These are phyloP conservation scores for Fusarium haematococcum DNA, from an alignment of 2,329 filamentous ascomycete species.

Conservation along the genomic window DNA sequence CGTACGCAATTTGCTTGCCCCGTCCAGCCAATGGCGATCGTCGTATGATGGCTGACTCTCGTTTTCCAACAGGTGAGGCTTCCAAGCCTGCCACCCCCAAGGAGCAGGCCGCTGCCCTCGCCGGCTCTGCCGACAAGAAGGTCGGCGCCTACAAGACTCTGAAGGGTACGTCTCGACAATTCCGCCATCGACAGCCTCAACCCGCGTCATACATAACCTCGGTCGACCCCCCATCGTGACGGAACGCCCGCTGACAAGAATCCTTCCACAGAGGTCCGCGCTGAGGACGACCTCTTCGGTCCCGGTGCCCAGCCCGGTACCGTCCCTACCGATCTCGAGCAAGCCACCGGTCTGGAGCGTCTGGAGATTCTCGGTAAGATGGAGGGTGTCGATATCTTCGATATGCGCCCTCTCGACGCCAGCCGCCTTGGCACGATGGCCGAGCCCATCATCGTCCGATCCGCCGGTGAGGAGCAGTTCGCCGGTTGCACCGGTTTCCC, in stretches of 20 bases:
- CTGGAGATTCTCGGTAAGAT: conserved; percentile 99
- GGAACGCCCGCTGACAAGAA: conserved; percentile 37
- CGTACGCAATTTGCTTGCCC: conserved; percentile 59
- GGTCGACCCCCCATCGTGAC: conserved; percentile 34
- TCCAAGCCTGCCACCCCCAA: conserved; percentile 51
- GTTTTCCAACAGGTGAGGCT: conserved; percentile 51
- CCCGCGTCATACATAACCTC: conserved; percentile 39
- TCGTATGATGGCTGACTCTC: conserved; percentile 50
- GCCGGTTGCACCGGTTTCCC: conserved; percentile 95
- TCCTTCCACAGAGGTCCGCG: conserved; percentile 78
- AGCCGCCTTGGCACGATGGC: conserved; percentile 92
- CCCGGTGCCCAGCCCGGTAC: conserved; percentile 86
- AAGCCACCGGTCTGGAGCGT: conserved; percentile 97
- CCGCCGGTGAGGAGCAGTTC: conserved; percentile 96
- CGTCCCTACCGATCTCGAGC: conserved; percentile 93
- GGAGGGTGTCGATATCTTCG: conserved; percentile 97
- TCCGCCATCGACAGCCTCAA: conserved; percentile 24
- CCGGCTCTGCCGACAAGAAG: conserved; percentile 57
- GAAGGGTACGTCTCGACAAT: conserved; percentile 57
- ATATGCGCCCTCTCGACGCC: conserved; percentile 96
- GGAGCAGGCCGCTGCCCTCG: conserved; percentile 52
- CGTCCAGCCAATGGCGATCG: conserved; percentile 40
- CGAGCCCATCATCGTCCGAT: conserved; percentile 90
- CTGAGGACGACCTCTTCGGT: conserved; percentile 83
- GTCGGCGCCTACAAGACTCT: conserved; percentile 59